These are phyloP conservation scores for Alternaria dauci DNA, from an alignment of 2,329 filamentous ascomycete genomes.

Conservation along the genomic window DNA sequence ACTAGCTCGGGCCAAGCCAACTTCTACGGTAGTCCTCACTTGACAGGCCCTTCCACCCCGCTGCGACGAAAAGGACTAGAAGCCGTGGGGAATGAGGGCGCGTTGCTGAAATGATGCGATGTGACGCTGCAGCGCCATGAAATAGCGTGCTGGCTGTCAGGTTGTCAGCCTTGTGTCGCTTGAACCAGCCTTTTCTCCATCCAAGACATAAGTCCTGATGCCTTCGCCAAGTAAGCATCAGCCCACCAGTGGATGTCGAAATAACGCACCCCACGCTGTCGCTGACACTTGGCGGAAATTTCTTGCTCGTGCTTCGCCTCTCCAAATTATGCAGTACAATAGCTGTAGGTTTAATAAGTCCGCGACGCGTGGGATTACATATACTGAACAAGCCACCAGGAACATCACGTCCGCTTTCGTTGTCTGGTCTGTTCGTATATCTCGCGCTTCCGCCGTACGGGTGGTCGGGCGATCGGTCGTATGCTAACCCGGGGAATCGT, in stretches of 20 bases:
- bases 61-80: neutral
- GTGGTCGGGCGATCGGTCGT: neutral
- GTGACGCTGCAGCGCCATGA: constrained; percentile 23
- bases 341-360: neutral
- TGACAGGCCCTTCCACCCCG: neutral
- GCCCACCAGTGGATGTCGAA: constrained; percentile 10
- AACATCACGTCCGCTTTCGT: neutral
- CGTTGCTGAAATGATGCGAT: constrained; percentile 2
- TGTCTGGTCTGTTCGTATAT: neutral
- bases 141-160: constrained; percentile 20
- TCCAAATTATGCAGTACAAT: neutral
- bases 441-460: neutral
- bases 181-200: constrained; percentile 13
- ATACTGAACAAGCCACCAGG: neutral
- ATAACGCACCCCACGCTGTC: constrained; percentile 19
- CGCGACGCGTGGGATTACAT: neutral
- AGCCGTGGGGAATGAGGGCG: constrained; percentile 1
- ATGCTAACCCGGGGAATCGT: neutral
- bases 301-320: constrained; percentile 7
- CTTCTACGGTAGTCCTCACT: neutral
- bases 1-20: constrained; percentile 11
- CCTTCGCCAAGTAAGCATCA: constrained; percentile 21
- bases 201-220: constrained; percentile 12
- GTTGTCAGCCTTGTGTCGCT: constrained; percentile 14
- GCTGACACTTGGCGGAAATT: constrained; percentile 19